Conservation (phyloP, 2,329 filamentous ascomycete genomes). For the Fusarium decemcellulare region DNA sequence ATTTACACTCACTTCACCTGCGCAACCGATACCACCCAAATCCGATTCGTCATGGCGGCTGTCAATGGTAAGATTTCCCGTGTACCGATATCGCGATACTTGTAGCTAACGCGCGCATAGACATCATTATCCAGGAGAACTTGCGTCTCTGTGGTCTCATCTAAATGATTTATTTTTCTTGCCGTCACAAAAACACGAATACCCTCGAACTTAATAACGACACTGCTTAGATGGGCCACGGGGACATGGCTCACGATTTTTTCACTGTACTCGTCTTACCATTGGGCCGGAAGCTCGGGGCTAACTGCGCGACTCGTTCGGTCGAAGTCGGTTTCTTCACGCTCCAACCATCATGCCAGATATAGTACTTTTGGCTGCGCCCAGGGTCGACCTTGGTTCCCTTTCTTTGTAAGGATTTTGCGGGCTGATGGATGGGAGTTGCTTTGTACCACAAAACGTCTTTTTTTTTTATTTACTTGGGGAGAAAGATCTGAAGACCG, state of each 20-base stretch:
- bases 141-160: conserved; percentile 96
- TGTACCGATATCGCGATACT: not conserved
- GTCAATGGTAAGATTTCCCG: conserved; percentile 84
- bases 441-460: conserved; percentile 52
- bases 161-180: conserved; percentile 68
- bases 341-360: conserved; percentile 33
- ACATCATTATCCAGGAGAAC: conserved; percentile 99
- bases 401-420: conserved; percentile 50
- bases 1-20: conserved; percentile 99
- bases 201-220: conserved; percentile 61
- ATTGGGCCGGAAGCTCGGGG: conserved; percentile 43
- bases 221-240: conserved; percentile 54
- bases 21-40: conserved; percentile 98
- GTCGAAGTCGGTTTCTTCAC: conserved; percentile 31
- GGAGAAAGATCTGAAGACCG: conserved; percentile 43
- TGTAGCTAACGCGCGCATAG: conserved; percentile 68
- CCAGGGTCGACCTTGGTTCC: conserved; percentile 47
- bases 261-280: conserved; percentile 52
- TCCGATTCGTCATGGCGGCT: conserved; percentile 99
- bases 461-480: conserved; percentile 37
- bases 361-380: conserved; percentile 47
- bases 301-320: conserved; percentile 37
- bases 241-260: conserved; percentile 57
- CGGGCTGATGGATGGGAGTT: conserved; percentile 49
- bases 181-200: conserved; percentile 58